Conservation (phyloP, 441 rosid species). For the Brassica hybrid region DNA sequence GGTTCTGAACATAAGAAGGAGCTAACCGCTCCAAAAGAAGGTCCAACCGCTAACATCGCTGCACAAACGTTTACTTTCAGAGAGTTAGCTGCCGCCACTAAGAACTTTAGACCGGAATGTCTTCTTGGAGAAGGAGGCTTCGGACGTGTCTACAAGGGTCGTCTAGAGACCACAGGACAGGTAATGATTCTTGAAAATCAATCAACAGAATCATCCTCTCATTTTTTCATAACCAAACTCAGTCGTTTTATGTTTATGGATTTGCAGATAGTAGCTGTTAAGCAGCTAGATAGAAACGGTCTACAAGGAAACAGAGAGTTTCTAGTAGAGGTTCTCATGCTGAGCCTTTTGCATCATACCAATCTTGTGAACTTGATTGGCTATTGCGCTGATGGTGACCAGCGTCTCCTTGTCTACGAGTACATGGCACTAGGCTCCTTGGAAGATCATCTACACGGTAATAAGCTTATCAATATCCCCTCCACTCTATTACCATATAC, state of each 20-base stretch:
- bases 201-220: neutral
- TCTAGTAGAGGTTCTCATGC: conserved; percentile 37
- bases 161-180: conserved; percentile 93
- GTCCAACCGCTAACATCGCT: conserved; percentile 70
- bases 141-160: conserved; percentile 96
- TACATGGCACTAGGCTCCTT: conserved; percentile 94
- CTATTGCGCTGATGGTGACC: conserved; percentile 98
- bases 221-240: too few species aligned
- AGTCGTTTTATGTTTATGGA: too few species aligned
- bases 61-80: conserved; percentile 92
- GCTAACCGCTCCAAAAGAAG: conserved; percentile 66
- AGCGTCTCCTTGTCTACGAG: conserved; percentile 96
- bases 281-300: conserved; percentile 94
- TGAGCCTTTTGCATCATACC: conserved; percentile 92
- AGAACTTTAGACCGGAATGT: conserved; percentile 82
- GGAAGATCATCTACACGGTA: conserved; percentile 99
- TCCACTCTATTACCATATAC: neutral
- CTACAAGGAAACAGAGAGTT: conserved; percentile 98
- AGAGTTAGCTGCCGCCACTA: conserved; percentile 93
- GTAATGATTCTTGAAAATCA: conserved; percentile 41
- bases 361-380: conserved; percentile 96
- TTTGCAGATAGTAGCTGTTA: conserved; percentile 90
- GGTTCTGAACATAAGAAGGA: conserved; percentile 79
- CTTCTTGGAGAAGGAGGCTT: conserved; percentile 97
- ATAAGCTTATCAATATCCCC: too few species aligned